Percentiles rank a stretch among this genome's conserved stretches.
Evolutionary conservation across 495 filamentous ascomycete genomes (phyloP).

Genomic region (Aspergillus incahuasiensis): DNA sequence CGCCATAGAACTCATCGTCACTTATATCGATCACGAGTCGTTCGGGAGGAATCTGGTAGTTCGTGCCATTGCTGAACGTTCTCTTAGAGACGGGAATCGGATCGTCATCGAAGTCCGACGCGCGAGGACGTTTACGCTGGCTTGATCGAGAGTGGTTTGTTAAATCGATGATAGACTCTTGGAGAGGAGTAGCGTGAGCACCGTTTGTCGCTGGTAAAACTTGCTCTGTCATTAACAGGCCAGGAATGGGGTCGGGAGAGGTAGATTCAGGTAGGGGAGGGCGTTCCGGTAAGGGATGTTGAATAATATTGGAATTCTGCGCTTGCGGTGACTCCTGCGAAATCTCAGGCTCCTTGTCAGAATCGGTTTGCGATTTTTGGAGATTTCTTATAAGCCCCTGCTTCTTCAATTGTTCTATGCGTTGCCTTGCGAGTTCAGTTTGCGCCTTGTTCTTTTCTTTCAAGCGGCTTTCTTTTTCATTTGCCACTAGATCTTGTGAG

Average conservation of each 20-base stretch:
- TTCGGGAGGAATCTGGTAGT: constrained; percentile 12
- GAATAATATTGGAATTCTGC: constrained; percentile 17
- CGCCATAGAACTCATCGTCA: constrained; percentile 50
- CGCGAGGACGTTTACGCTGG: constrained; percentile 75
- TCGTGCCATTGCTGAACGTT: constrained; percentile 47
- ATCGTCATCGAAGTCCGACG: constrained; percentile 71
- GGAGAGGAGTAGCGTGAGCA: constrained; percentile 5
- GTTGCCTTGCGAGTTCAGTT: constrained; percentile 48
- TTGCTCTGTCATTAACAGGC: constrained; percentile 45
- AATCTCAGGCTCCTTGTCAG: constrained; percentile 5
- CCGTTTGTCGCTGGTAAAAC: constrained; percentile 9
- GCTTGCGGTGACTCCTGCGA: background rate
- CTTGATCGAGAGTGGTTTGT: constrained; percentile 25
- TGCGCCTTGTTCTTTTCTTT: constrained; percentile 54
- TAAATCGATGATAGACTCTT: constrained; percentile 19
- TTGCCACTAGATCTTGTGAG: constrained; percentile 12
- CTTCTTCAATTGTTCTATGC: constrained; percentile 49
- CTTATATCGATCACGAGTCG: constrained; percentile 71
- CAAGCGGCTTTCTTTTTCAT: constrained; percentile 27
- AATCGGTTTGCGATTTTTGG: constrained; percentile 22
- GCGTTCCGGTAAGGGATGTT: constrained; percentile 42
- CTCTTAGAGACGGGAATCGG: constrained; percentile 52
- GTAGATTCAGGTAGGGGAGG: constrained; percentile 31
- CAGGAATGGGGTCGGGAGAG: constrained; percentile 43
- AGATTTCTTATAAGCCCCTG: constrained; percentile 34